These are phyloP conservation scores for Quercus aquifolioides DNA, from an alignment of 306 rosid genomes.

Conservation along the genomic window DNA sequence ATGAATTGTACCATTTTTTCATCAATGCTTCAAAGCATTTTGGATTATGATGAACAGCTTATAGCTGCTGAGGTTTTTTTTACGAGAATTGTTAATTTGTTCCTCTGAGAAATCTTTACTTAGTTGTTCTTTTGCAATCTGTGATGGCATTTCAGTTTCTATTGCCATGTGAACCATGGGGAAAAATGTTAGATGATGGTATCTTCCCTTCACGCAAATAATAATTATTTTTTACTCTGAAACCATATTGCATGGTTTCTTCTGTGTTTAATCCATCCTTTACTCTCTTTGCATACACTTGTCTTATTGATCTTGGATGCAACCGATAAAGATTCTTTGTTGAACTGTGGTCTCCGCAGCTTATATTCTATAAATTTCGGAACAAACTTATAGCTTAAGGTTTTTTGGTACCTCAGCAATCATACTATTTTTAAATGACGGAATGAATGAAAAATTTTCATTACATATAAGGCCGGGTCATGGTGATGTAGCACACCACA, in stretches of 20 bases:
- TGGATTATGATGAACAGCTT: slow-evolving; percentile 19
- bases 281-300: not conserved
- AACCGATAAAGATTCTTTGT: not conserved
- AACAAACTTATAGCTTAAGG: not conserved
- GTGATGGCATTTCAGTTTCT: slow-evolving; percentile 28
- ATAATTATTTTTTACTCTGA: slow-evolving; percentile 6
- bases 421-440: not conserved
- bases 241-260: slow-evolving; percentile 14
- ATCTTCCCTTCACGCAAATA: slow-evolving; percentile 26
- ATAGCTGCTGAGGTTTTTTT: not conserved
- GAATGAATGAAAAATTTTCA: too few species aligned
- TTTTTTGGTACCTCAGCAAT: not conserved
- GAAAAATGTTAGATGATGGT: slow-evolving; percentile 6
- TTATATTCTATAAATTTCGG: not conserved
- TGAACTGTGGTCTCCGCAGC: not conserved
- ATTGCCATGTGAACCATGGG: slow-evolving; percentile 22
- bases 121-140: slow-evolving; percentile 14
- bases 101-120: not conserved
- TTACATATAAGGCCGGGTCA: too few species aligned
- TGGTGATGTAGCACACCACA: too few species aligned
- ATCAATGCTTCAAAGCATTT: slow-evolving; percentile 11
- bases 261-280: not conserved
- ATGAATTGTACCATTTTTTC: slow-evolving; percentile 36
- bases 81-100: slow-evolving; percentile 9
- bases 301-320: not conserved